phyloP scores from a whole-genome alignment of 2,329 filamentous ascomycete genomes.

The Hypoxylon sp. region DNA sequence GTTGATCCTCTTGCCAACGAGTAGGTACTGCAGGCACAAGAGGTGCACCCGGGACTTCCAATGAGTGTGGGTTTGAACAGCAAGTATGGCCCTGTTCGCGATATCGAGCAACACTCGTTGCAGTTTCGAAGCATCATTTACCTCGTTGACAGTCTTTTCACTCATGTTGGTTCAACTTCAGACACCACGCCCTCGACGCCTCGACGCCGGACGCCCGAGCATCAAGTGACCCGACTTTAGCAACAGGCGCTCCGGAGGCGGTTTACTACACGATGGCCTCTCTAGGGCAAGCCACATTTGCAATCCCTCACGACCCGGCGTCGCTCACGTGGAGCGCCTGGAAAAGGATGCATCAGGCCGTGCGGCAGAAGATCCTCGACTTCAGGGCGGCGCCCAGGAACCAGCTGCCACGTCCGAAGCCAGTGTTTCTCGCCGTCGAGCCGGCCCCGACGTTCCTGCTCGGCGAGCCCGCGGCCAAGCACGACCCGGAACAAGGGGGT shows the following conservation, averaged over 20 bases:
- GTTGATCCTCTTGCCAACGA: neutral
- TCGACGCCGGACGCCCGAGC: too few relatives aligned
- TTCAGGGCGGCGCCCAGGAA: neutral
- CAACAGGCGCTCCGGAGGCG: too few relatives aligned
- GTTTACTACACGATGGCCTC: neutral
- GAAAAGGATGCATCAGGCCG: neutral
- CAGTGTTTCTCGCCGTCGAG: neutral
- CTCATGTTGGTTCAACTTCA: too few relatives aligned
- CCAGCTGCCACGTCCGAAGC: neutral
- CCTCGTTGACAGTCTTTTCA: too few relatives aligned
- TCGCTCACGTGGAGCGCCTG: neutral
- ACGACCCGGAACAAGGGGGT: neutral
- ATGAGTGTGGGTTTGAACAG: neutral
- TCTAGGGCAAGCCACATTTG: neutral
- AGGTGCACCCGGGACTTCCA: neutral
- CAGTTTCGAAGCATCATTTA: too few relatives aligned
- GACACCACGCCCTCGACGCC: too few relatives aligned
- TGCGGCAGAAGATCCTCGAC: neutral
- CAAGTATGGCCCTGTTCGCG: neutral
- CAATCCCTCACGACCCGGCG: neutral
- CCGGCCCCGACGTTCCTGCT: neutral
- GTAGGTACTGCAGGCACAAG: neutral
- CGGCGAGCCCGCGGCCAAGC: neutral
- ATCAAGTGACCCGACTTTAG: too few relatives aligned
- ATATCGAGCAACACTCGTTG: too few relatives aligned